Conservation (phyloP, 2,329 filamentous ascomycete species). For the Talaromyces rugulosus region DNA sequence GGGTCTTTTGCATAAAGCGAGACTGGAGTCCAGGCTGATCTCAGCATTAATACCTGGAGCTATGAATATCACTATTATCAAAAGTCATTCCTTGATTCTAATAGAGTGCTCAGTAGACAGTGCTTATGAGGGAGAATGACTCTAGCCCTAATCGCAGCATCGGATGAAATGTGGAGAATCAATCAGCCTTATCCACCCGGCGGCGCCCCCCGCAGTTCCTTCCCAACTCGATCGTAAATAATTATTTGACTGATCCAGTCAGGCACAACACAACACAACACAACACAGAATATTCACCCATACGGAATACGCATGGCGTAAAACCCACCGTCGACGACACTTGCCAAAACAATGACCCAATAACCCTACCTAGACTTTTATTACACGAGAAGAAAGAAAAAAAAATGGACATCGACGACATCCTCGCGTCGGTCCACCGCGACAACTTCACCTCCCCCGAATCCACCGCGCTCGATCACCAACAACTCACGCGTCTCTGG, state of each 20-base stretch:
- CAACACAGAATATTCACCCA: neutral
- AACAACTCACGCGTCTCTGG: constrained; percentile 87
- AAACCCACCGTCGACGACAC: neutral
- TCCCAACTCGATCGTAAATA: neutral
- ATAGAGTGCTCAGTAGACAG: neutral
- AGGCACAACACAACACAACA: neutral
- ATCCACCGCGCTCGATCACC: constrained; percentile 61
- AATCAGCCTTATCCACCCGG: neutral
- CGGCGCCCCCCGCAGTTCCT: neutral
- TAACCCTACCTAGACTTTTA: neutral
- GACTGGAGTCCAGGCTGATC: neutral
- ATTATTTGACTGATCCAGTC: neutral
- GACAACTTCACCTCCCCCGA: constrained; percentile 39
- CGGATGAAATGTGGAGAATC: neutral
- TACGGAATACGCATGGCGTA: no score
- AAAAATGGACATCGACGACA: constrained; percentile 74
- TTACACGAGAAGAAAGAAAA: neutral
- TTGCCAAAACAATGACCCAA: neutral
- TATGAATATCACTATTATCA: neutral
- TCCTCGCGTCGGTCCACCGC: constrained; percentile 69
- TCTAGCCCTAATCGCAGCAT: neutral
- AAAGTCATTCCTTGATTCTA: neutral
- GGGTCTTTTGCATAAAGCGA: constrained; percentile 1
- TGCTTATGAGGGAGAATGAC: neutral
- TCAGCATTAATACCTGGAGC: neutral